Evolutionary conservation across 257 asterid genomes (phyloP).

Genomic region (Buddleja alternifolia): DNA sequence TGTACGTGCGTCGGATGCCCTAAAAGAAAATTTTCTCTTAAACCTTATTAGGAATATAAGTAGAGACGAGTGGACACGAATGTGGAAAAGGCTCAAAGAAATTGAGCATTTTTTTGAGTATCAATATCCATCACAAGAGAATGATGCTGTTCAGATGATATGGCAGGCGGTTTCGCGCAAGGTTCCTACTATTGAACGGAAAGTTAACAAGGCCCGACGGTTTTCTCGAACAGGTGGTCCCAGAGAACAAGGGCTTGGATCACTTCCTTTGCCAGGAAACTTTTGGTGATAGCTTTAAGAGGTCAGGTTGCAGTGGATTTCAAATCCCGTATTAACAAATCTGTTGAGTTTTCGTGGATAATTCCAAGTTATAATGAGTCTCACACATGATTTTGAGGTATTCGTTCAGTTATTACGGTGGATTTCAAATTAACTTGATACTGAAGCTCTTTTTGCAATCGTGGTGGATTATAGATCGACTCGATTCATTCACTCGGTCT

Average conservation of each 20-base stretch:
- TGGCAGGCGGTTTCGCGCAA: constrained; percentile 59
- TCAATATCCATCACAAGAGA: constrained; percentile 52
- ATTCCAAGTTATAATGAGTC: too few relatives aligned
- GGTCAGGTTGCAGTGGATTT: too few relatives aligned
- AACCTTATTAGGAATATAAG: constrained; percentile 47
- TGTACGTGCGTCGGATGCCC: constrained; percentile 51
- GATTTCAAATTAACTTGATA: too few relatives aligned
- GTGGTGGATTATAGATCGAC: too few relatives aligned
- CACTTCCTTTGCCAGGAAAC: constrained; percentile 41
- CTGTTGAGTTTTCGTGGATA: too few relatives aligned
- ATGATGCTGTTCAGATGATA: constrained; percentile 69
- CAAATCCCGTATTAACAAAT: too few relatives aligned
- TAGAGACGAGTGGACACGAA: constrained; percentile 55
- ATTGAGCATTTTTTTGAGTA: constrained; percentile 45
- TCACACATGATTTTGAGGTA: too few relatives aligned
- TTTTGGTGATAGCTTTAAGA: constrained; percentile 28
- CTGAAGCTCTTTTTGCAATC: too few relatives aligned
- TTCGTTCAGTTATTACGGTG: too few relatives aligned
- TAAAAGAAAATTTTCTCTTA: constrained; percentile 42
- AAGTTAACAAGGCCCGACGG: constrained; percentile 37
- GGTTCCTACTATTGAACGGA: constrained; percentile 44
- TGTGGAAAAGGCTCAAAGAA: constrained; percentile 59
- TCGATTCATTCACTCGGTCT: too few relatives aligned
- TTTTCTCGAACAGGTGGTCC: constrained; percentile 8
- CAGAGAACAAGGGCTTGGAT: background rate